Evolutionary conservation across 352 stramenopile genomes (phyloP).

Genomic region (Globisporangium cederbergense): DNA sequence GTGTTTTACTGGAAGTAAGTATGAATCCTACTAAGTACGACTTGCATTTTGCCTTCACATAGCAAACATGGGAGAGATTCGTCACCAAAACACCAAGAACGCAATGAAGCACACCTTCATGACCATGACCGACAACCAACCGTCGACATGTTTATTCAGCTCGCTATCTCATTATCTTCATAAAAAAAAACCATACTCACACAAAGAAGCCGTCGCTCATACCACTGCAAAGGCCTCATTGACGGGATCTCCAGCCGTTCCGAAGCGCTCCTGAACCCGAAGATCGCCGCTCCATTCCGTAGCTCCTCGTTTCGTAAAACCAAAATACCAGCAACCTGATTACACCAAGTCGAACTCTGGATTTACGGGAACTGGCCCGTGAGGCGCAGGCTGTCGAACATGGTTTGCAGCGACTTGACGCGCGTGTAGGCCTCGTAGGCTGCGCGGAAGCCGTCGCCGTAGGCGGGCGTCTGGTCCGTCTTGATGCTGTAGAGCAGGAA

Average conservation of each 20-base stretch:
- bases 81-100: too few relatives aligned
- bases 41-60: background rate
- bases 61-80: background rate
- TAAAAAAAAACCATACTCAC: too few relatives aligned
- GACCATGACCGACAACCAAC: too few relatives aligned
- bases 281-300: too few relatives aligned
- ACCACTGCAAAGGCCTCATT: too few relatives aligned
- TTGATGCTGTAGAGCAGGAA: constrained; percentile 69
- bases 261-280: too few relatives aligned
- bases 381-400: constrained; percentile 61
- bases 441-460: constrained; percentile 65
- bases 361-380: constrained; percentile 39
- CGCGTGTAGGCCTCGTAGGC: constrained; percentile 61
- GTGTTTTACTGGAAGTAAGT: background rate
- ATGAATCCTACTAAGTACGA: background rate
- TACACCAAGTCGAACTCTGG: background rate
- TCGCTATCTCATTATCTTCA: too few relatives aligned
- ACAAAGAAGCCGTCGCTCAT: too few relatives aligned
- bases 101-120: too few relatives aligned
- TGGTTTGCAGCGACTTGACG: constrained; percentile 56
- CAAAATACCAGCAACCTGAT: background rate
- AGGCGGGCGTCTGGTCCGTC: constrained; percentile 51
- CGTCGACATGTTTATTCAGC: too few relatives aligned
- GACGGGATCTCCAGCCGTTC: too few relatives aligned
- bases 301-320: background rate